Base-by-base conservation (phyloP, 139 green algal genomes). In the Monoraphidium neglectum region DNA sequence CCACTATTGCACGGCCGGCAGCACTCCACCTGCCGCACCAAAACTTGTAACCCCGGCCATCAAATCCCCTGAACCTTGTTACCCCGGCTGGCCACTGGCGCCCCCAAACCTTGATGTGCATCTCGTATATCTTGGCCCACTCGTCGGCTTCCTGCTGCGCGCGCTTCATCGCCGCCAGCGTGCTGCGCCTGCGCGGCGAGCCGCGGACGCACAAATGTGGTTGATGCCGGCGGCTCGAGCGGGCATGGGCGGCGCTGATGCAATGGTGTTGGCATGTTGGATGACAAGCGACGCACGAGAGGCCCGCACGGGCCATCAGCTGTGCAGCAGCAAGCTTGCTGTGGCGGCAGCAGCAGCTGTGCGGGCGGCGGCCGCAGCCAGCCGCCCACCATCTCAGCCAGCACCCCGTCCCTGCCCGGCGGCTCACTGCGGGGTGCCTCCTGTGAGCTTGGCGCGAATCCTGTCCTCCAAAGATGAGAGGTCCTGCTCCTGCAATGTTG, bases 121-220 rank as follows among this genome's bases (percentile, higher is more conserved):
- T 78, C 46, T 79, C 53, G 65, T 73, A 87, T 47, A 87, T 84
- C 18, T 81, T 80, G 15, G 83, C 74, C 83, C 83, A 87, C 75
- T 87, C 83, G n/a, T 87, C 78, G 10, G 74, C 78, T 3, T 74
- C 74, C 28, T 81, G 53, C 53, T 84, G 78, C 6, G 78, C 75
- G 0, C 57, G 61, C 70, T 87, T 87, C 53, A 84, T 43, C n/a
- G 51, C 47, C 1, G 82, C 75, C 8, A 82, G 66, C 13, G 70
- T 82, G 53, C 79, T 80, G 36, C 51, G 76, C 47, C 75, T 86
- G 70, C 38, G 67, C 0, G 63, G 53, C 37, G 10, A 33, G 28
- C 49, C 10, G 8, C 15, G 33, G 32, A 61, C 24, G 24, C 4
- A 2, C 24, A 37, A n/a, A n/a, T n/a, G n/a, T n/a, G n/a, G n/a